Conservation (phyloP, 257 asterid species). For the Solanum rostratum region DNA sequence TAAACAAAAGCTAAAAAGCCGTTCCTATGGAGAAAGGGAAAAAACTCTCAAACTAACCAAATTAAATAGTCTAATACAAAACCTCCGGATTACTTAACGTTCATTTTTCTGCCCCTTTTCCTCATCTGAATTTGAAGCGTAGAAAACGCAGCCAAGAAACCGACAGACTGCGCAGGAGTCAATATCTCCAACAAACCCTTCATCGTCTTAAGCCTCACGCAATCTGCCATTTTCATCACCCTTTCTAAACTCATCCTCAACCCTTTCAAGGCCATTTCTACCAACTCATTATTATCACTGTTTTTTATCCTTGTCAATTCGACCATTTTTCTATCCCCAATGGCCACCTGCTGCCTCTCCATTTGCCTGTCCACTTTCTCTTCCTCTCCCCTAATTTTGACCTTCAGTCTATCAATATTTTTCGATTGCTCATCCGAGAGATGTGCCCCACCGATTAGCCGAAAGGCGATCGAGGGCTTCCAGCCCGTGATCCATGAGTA, state of each 20-base stretch:
- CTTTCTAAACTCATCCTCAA: slow-evolving; percentile 28
- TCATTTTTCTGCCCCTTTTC: slow-evolving; percentile 21
- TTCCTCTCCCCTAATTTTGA: slow-evolving; percentile 40
- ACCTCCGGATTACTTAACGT: not conserved
- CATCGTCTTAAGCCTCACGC: slow-evolving; percentile 41
- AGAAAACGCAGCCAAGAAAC: slow-evolving; percentile 35
- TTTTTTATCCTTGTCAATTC: slow-evolving; percentile 25
- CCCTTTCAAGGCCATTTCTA: slow-evolving; percentile 27
- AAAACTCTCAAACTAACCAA: not conserved
- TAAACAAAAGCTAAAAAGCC: not conserved
- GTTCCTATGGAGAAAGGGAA: not conserved
- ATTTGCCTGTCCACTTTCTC: slow-evolving; percentile 59
- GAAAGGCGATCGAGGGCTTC: slow-evolving; percentile 54
- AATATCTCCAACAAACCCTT: slow-evolving; percentile 44
- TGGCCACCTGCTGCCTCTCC: slow-evolving; percentile 61
- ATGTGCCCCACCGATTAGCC: slow-evolving; percentile 9
- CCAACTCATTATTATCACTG: slow-evolving; percentile 5
- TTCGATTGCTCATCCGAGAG: slow-evolving; percentile 19
- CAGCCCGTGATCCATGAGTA: slow-evolving; percentile 59
- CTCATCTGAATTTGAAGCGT: slow-evolving; percentile 30
- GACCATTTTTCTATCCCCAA: slow-evolving; percentile 49
- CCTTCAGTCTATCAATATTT: slow-evolving; percentile 25
- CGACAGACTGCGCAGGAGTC: slow-evolving; percentile 37
- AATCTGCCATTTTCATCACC: slow-evolving; percentile 67
- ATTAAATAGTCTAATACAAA: not conserved